Percentiles rank a stretch among this genome's conserved stretches.
phyloP scores from a whole-genome alignment of 768 basidiomycete species.

The Mycena galopus region DNA sequence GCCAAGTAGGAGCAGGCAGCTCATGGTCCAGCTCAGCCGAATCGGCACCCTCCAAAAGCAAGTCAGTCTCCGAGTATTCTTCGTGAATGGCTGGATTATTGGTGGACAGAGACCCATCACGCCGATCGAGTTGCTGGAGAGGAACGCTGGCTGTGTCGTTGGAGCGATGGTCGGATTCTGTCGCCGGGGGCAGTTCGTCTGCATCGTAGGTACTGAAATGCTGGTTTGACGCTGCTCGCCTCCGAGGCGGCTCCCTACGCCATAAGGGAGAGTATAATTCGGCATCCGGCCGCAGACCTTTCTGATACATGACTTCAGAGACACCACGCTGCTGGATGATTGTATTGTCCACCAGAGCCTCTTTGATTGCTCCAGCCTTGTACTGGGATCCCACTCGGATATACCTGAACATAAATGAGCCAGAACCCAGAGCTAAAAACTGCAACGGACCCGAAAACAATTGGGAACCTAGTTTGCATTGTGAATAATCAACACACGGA shows the following conservation, averaged over 20 bases:
- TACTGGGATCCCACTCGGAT: conserved; percentile 30
- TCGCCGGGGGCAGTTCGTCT: no score
- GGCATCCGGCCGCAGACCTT: conserved; percentile 12
- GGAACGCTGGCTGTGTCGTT: no score
- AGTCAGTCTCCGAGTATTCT: neutral
- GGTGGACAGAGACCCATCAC: neutral
- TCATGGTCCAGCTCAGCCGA: neutral
- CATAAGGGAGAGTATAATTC: neutral
- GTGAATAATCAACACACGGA: neutral
- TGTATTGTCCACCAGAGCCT: conserved; percentile 24
- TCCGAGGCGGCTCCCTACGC: no score
- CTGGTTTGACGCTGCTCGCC: no score
- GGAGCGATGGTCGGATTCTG: no score
- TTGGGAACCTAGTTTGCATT: conserved; percentile 34
- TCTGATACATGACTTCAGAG: neutral
- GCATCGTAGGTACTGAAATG: no score
- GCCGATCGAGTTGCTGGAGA: neutral
- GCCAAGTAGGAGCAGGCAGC: conserved; percentile 19
- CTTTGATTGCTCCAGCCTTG: conserved; percentile 28
- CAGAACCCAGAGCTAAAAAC: neutral
- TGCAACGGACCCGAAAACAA: conserved; percentile 26
- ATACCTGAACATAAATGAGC: conserved; percentile 10
- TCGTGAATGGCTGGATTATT: neutral
- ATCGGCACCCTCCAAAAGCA: neutral
- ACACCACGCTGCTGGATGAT: neutral